Evolutionary conservation across 2,329 filamentous ascomycete genomes (phyloP), one percentile per base, ranked within the genome.

Genomic region (Alternaria gansuensis): DNA sequence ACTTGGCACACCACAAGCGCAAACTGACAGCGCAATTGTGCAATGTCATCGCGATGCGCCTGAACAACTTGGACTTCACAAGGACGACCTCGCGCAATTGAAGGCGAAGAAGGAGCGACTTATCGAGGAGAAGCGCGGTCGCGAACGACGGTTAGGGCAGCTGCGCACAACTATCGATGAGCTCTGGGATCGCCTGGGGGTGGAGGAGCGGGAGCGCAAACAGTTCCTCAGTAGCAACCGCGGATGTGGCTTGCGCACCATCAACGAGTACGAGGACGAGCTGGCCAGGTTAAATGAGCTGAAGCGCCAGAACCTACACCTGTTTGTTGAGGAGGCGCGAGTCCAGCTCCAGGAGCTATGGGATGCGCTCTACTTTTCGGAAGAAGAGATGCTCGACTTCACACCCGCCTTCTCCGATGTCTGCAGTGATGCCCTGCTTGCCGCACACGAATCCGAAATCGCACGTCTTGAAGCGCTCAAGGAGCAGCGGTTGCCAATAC

Each of bases 331-430:
- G 76, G 95, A 99, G 80, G 90, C 94, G 21, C 87, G 96, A 39
- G 91, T 88, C 79, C 92, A 91, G 74, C 84, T 99, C 10, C 94
- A 98, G 77, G 93, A 96, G 73, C 86, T 99, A 0, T 99, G 96
- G 95, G 95, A 99, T 74, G 84, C 87, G 0, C 82, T 99, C 1
- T 98, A 95, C 81, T 93, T 96, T 74, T 97, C 92, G 0, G 95
- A 99, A 75, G 95, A 99, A 72, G 95, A 99, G 80, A 98, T 98
- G 93, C 87, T 98, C 56, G 93, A 97, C 67, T 99, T 99, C 69
- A 95, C 93, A 0, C 95, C 96, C 0, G 95, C 93, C 40, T 98
- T 98, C 76, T 96, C 93, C 44, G 95, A 98, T 74, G 94, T 97
- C 21, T 97, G 96, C 79, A 97, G 93, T 70, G 95, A 99, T 76